Percentiles rank a stretch among this genome's conserved stretches.
phyloP scores from a whole-genome alignment of 2,329 filamentous ascomycete genomes.

The Xenosphaeropsis pyriputrescens region DNA sequence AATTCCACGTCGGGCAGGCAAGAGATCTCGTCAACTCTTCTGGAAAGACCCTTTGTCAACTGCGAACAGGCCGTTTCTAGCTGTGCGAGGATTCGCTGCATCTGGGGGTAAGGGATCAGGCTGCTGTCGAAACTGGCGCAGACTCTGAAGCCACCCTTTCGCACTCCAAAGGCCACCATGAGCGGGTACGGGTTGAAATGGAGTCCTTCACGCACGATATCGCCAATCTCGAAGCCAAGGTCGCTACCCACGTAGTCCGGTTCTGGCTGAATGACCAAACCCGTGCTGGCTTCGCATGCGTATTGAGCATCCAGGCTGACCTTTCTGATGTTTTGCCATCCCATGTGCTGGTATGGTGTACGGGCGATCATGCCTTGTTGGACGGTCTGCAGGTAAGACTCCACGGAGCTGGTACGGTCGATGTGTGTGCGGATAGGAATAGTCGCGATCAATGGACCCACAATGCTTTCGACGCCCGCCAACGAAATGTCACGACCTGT shows the following conservation, averaged over 20 bases:
- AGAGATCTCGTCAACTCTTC: too few species aligned
- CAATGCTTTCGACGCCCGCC: conserved; percentile 47
- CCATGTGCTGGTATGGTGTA: conserved; percentile 21
- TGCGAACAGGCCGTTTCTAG: too few species aligned
- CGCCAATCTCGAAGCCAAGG: conserved; percentile 20
- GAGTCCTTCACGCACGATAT: conserved; percentile 15
- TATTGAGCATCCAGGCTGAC: conserved; percentile 9
- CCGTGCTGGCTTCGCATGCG: conserved; percentile 9
- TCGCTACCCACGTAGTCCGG: conserved; percentile 20
- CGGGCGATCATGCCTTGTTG: conserved; percentile 30
- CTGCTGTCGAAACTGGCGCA: conserved; percentile 26
- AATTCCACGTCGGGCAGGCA: too few species aligned
- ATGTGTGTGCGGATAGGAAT: conserved; percentile 64
- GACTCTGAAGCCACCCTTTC: conserved; percentile 25
- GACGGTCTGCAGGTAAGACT: conserved; percentile 23
- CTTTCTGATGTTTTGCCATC: conserved; percentile 11
- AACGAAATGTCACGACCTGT: conserved; percentile 23
- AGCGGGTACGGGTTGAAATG: conserved; percentile 32
- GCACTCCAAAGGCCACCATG: conserved; percentile 30
- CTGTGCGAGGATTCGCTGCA: too few species aligned
- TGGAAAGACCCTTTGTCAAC: too few species aligned
- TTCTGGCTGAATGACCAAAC: conserved; percentile 14
- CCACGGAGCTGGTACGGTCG: too few species aligned
- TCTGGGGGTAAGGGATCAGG: conserved; percentile 10
- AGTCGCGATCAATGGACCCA: conserved; percentile 69